Base-by-base conservation (phyloP, 1,139 yeast genomes). In the Zygoascus hellenicus region DNA sequence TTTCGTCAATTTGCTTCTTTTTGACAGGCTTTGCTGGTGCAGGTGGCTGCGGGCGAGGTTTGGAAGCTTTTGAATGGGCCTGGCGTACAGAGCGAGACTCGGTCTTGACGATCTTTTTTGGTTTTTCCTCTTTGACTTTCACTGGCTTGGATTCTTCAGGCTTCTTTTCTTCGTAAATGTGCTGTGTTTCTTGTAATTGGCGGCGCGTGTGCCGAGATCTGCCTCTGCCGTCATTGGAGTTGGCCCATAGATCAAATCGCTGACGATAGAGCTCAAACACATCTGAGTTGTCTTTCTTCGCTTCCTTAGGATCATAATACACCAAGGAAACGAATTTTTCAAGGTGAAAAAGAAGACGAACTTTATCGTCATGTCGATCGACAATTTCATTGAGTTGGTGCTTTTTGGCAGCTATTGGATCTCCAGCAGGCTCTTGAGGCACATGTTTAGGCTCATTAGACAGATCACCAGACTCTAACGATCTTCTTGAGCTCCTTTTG, bases 301-400 rank as follows among this genome's bases (percentile, higher is more conserved):
- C 71, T 42, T 74, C 78, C 5, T 62, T 56, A 0, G 89, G 88
- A 51, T 81, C 76, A 73, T 80, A 83, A 41, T 74, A 73, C 0
- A 76, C 78, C 15, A 83, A 65, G 2, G 88, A 75, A 37, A 75
- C 76, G 58, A 76, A 79, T 55, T 78, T 80, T 53, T 71, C 75
- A n/a, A 80, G 63, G 53, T 80, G 83, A 60, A 77, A 80, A 45
- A 80, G 63, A 54, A 78, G 61, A 65, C 81, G 51, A 61, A 72
- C 52, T 63, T 64, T 49, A 67, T 59, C 63, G 55, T 77, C 79
- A 54, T 77, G 76, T 36, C 71, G 68, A 11, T 76, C 67, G 13
- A 73, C 62, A 32, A 75, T 66, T 10, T 68, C 62, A 14, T 53
- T 47, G 15, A 61, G 46, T 22, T 52, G 36, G 22, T 43, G 46